These are phyloP conservation scores for Trypanosoma conorhini DNA, from an alignment of 208 protist genomes.

Conservation along the genomic window DNA sequence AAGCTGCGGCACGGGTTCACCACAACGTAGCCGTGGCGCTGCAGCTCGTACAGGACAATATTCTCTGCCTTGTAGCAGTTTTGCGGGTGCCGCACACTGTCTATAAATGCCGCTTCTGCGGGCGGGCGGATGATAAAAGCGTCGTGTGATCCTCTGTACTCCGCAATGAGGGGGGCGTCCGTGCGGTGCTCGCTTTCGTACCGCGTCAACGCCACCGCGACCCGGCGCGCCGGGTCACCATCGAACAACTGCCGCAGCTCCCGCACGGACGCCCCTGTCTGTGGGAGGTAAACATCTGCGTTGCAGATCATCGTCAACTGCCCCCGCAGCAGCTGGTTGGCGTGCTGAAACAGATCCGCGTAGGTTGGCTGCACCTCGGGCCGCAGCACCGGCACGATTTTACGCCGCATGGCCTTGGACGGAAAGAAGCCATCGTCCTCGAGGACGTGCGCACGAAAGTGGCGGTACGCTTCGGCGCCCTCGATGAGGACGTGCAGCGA, in stretches of 20 bases:
- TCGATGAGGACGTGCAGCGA: slow-evolving; percentile 71
- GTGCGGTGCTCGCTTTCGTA: slow-evolving; percentile 63
- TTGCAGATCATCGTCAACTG: slow-evolving; percentile 84
- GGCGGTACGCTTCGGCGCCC: slow-evolving; percentile 48
- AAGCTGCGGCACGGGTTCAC: slow-evolving; percentile 71
- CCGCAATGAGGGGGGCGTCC: slow-evolving; percentile 62
- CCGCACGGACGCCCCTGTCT: slow-evolving; percentile 30
- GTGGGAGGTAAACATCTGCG: slow-evolving; percentile 76
- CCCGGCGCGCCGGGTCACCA: not conserved
- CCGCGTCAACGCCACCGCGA: slow-evolving; percentile 73
- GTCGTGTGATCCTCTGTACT: slow-evolving; percentile 89
- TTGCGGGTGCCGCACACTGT: slow-evolving; percentile 59
- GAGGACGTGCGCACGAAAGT: slow-evolving; percentile 50
- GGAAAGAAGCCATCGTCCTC: slow-evolving; percentile 12
- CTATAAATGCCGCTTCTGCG: slow-evolving; percentile 43
- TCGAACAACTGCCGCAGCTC: slow-evolving; percentile 42
- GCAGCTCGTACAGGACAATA: slow-evolving; percentile 80
- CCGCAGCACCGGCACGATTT: slow-evolving; percentile 59
- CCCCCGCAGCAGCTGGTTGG: slow-evolving; percentile 53
- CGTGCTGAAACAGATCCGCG: slow-evolving; percentile 71
- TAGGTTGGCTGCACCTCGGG: slow-evolving; percentile 51
- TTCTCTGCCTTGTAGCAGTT: slow-evolving; percentile 91
- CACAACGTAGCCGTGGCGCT: slow-evolving; percentile 51
- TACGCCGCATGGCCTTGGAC: slow-evolving; percentile 6
- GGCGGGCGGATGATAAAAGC: slow-evolving; percentile 77